Evolutionary conservation across 2,329 filamentous ascomycete genomes (phyloP).

Genomic region (Talaromyces rugulosus): DNA sequence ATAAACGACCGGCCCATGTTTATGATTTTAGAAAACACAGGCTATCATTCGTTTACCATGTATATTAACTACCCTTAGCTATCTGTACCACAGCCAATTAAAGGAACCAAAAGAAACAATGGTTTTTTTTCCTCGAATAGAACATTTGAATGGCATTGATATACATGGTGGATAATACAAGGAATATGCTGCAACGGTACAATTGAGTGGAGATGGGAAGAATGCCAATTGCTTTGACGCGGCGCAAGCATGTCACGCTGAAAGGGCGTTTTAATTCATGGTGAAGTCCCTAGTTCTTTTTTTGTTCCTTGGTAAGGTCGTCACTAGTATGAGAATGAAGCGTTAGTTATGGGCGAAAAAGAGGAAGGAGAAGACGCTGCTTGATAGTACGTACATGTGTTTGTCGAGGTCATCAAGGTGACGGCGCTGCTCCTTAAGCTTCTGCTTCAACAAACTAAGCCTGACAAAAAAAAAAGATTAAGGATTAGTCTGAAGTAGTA

Average conservation of each 20-base stretch:
- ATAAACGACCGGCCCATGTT: background rate
- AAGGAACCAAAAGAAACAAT: background rate
- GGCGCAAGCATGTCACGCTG: background rate
- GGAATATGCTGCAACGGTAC: background rate
- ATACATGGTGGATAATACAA: background rate
- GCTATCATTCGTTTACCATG: background rate
- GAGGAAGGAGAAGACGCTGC: background rate
- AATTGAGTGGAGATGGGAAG: background rate
- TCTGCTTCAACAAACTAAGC: slow-evolving; percentile 65
- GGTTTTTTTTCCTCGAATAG: background rate
- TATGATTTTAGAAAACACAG: background rate
- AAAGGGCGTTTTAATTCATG: background rate
- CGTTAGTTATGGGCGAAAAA: slow-evolving; percentile 11
- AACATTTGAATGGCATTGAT: background rate
- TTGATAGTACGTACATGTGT: slow-evolving; percentile 66
- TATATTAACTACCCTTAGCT: background rate
- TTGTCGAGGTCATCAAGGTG: slow-evolving; percentile 81
- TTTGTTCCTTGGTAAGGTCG: slow-evolving; percentile 68
- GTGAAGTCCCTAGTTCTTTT: slow-evolving; percentile 42
- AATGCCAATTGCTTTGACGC: background rate
- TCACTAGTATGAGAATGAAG: slow-evolving; percentile 51
- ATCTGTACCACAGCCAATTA: background rate
- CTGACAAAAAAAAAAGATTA: slow-evolving; percentile 25
- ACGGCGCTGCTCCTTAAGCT: slow-evolving; percentile 69
- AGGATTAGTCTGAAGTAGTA: background rate